Base-by-base conservation (phyloP, 1,139 yeast species). In the Geotrichum histeridarum region DNA sequence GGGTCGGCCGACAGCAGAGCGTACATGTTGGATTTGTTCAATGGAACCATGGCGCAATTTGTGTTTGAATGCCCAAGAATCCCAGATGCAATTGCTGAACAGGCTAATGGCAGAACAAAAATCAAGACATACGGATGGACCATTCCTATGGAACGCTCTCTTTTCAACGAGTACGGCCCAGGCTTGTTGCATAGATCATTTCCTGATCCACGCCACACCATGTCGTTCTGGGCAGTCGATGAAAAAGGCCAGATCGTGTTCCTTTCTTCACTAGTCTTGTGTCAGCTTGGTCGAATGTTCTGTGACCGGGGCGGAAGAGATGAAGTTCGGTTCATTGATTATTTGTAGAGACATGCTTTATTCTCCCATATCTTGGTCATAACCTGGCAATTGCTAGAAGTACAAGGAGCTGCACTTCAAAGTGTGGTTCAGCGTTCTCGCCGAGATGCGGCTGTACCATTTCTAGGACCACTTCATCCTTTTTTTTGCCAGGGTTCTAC, bases 241-340 rank as follows among this genome's bases (percentile, higher is more conserved):
- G 36, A 47, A 11, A 47, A 47, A 30, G 50, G 50, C n/a, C 37
- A 35, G 30, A 42, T 47, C 3, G 42, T 33, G 12, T 47, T 47
- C 33, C 35, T 47, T 27, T 47, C 50, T 12, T 47, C 43, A 12
- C 43, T 38, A 18, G 43, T 47, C 2, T 22, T 47, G 11, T 22
- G 35, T n/a, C 50, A 47, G 50, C 50, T 47, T n/a, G 50, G 50
- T 27, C 36, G 43, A 7, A 30, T 47, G 15, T 47, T 37, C 27
- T 37, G 50, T 32, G 50, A 37, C n/a, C 39, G 43, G 9, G 43
- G 50, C 35, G 42, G 41, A 2, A n/a, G 11, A 8, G 12, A 9
- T 2, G 50, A 47, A 14, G 38, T 47, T 47, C 50, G 43, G 37
- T 47, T 47, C 38, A 12, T 22, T 7, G 50, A 47, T n/a, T 47